Conservation (phyloP, 2,329 filamentous ascomycete genomes). For the Pseudocercospora fuligena region DNA sequence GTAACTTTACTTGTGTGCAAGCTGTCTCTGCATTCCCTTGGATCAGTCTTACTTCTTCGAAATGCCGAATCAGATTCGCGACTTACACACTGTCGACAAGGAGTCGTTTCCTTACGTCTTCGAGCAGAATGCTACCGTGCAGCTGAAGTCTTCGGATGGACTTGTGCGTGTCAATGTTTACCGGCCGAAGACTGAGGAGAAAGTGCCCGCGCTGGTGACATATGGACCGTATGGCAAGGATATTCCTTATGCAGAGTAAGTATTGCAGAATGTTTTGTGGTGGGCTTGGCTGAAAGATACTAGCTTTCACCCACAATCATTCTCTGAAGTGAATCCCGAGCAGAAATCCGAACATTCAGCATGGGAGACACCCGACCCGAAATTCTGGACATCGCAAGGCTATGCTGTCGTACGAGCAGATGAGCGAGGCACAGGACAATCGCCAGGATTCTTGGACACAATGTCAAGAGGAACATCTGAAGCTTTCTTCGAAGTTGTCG, state of each 20-base stretch:
- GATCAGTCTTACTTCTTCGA: constrained; percentile 9
- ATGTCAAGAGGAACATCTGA: constrained; percentile 54
- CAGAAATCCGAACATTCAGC: constrained; percentile 49
- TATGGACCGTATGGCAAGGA: constrained; percentile 78
- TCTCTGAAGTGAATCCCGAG: constrained; percentile 45
- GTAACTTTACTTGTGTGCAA: not conserved
- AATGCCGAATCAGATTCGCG: constrained; percentile 41
- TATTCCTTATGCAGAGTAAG: constrained; percentile 63
- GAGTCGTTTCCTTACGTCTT: constrained; percentile 40
- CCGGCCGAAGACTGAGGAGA: constrained; percentile 40
- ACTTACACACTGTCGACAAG: constrained; percentile 40
- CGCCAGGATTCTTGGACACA: constrained; percentile 49
- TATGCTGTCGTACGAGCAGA: constrained; percentile 45
- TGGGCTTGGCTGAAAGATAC: constrained; percentile 45
- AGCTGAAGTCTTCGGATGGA: constrained; percentile 37
- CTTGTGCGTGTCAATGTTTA: constrained; percentile 43
- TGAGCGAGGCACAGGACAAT: constrained; percentile 39
- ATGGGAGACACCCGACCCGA: constrained; percentile 52
- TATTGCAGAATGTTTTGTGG: not conserved
- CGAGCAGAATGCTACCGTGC: constrained; percentile 40
- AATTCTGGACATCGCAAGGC: constrained; percentile 40
- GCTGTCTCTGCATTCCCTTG: not conserved
- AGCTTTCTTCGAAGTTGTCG: constrained; percentile 54
- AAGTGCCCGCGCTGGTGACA: constrained; percentile 67
- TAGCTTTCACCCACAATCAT: constrained; percentile 58